These are phyloP conservation scores for Dendrocalamus latiflorus DNA, from an alignment of 202 grass and related monocot genomes.

Conservation along the genomic window DNA sequence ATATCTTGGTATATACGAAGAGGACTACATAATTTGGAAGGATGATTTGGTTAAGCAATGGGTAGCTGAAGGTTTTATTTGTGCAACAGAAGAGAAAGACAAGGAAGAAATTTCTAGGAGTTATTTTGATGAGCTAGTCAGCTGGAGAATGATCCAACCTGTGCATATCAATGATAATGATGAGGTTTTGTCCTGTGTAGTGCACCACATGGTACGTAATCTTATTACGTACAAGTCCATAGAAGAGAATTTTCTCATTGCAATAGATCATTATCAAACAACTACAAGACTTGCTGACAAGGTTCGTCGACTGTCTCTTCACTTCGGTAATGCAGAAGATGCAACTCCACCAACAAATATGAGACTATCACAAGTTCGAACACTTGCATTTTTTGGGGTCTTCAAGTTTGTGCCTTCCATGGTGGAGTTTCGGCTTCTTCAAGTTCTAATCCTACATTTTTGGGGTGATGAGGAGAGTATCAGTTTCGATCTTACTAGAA, in stretches of 20 bases:
- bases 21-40: conserved; percentile 9
- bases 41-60: conserved; percentile 25
- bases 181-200: not conserved
- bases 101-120: not conserved
- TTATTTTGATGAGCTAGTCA: conserved; percentile 30
- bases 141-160: conserved; percentile 18
- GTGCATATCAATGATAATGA: not conserved
- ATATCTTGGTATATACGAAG: conserved; percentile 15
- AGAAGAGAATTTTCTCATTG: conserved; percentile 3
- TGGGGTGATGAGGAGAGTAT: no score
- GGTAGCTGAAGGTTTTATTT: conserved; percentile 28
- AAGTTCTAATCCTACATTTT: not conserved
- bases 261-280: not conserved
- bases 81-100: not conserved
- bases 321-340: not conserved
- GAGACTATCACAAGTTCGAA: conserved; percentile 5
- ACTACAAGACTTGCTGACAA: not conserved
- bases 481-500: no score
- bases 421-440: not conserved
- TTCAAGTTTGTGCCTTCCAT: not conserved
- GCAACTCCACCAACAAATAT: not conserved
- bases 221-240: conserved; percentile 14
- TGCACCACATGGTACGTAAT: conserved; percentile 28
- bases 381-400: conserved; percentile 1
- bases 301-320: conserved; percentile 11